Evolutionary conservation across 23 red algal species (phyloP), one percentile per base, ranked within the genome.

Genomic region (Gracilaria domingensis): DNA sequence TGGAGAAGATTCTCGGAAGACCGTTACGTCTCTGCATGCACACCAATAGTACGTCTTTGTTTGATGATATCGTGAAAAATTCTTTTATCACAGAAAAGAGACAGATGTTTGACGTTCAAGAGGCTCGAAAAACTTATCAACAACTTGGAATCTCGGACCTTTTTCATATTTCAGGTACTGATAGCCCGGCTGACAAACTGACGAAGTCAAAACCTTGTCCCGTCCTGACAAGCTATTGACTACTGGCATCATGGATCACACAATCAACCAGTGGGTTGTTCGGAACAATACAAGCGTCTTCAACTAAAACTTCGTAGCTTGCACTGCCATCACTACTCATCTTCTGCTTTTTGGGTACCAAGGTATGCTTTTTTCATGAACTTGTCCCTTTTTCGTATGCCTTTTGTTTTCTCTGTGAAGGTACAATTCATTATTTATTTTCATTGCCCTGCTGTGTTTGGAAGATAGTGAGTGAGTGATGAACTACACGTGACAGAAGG

Each of bases 11-110:
- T 20, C 21, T 16, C 20, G 16, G 8, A 3, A 23, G 62, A 4
- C 12, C 20, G 2, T 23, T 64, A 26, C 12, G 36, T 4, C 33
- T 83, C 0, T 47, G 57, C 24, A 83, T 61, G 18, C 80, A 64
- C 6, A 83, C 80, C 12, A 65, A 87, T 25, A 74, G 37, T 33
- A 74, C 55, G 26, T 75, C 39, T 24, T 26, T 87, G 62, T 87
- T 87, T 24, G 65, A 87, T 34, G 57, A 32, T 75, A 87, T 72
- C 16, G 47, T 75, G 25, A 62, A 75, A 17, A 75, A 70, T 23
- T 87, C 83, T 25, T 75, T 74, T 20, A 36, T 75, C 7, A n/a
- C 83, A 0, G 83, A 87, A 32, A 87, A 87, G 62, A 70, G 83
- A 49, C n/a, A 23, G 62, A 71, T 87, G 83, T 74, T 69, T 54